phyloP scores from a whole-genome alignment of 345 rosid species.

The Lumnitzera racemosa region DNA sequence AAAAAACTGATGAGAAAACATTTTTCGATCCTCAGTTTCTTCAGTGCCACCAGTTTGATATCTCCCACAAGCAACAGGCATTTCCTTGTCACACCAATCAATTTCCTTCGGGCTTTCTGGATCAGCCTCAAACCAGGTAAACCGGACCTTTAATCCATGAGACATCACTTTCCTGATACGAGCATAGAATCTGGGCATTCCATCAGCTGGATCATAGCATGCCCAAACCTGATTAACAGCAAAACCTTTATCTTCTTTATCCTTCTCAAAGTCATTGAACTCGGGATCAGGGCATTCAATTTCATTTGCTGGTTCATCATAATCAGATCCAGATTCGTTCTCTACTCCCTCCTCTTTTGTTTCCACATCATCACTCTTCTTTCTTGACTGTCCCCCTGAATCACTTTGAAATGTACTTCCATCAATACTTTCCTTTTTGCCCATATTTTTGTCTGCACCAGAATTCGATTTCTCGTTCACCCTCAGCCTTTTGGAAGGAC shows the following conservation, averaged over 20 bases:
- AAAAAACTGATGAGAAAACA: slow-evolving; percentile 61
- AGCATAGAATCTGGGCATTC: slow-evolving; percentile 86
- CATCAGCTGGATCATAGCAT: slow-evolving; percentile 58
- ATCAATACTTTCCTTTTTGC: slow-evolving; percentile 2
- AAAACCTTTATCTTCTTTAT: slow-evolving; percentile 38
- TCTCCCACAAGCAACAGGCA: slow-evolving; percentile 71
- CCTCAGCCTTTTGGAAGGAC: slow-evolving; percentile 29
- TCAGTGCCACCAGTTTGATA: slow-evolving; percentile 29
- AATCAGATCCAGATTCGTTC: no score
- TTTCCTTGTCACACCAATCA: slow-evolving; percentile 27
- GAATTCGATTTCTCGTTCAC: slow-evolving; percentile 11
- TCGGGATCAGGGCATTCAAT: slow-evolving; percentile 57
- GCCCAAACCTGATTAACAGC: slow-evolving; percentile 77
- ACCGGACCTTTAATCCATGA: slow-evolving; percentile 48
- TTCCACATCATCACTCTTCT: no score
- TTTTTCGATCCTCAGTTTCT: slow-evolving; percentile 29
- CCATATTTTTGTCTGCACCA: slow-evolving; percentile 12
- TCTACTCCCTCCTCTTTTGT: no score
- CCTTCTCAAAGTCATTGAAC: slow-evolving; percentile 57
- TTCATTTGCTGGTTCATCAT: slow-evolving; percentile 1
- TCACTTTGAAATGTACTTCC: slow-evolving; percentile 6
- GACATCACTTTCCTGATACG: slow-evolving; percentile 42
- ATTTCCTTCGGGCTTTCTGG: slow-evolving; percentile 26
- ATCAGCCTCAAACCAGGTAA: slow-evolving; percentile 73
- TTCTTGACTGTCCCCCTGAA: background rate